phyloP scores from a whole-genome alignment of 139 green algal genomes.

The Micractinium conductrix region DNA sequence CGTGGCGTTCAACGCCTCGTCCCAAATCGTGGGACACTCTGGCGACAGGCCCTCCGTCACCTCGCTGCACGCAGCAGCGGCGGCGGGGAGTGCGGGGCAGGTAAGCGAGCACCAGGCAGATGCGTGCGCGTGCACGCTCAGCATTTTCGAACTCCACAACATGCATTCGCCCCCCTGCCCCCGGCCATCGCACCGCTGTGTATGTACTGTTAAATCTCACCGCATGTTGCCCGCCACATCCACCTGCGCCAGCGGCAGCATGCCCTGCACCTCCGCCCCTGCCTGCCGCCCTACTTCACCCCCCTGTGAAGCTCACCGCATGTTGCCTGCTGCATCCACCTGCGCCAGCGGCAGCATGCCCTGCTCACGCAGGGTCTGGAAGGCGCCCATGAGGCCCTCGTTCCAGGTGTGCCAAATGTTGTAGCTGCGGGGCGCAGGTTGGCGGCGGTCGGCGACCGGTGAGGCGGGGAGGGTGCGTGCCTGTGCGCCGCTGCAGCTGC shows the following conservation, averaged over 20 bases:
- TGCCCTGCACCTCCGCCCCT: background rate
- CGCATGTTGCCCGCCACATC: background rate
- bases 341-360: slow-evolving; percentile 48
- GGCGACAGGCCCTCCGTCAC: slow-evolving; percentile 34
- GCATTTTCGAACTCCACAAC: too few relatives aligned
- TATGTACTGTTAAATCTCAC: background rate
- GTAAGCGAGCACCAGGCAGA: too few relatives aligned
- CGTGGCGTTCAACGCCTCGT: slow-evolving; percentile 14
- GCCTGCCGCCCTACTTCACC: background rate
- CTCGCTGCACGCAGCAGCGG: slow-evolving; percentile 16
- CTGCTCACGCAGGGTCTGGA: slow-evolving; percentile 51
- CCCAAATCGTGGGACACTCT: slow-evolving; percentile 16
- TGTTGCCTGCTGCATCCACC: slow-evolving; percentile 37
- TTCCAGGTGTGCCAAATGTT: slow-evolving; percentile 55
- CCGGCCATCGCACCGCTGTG: too few relatives aligned
- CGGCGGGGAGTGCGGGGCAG: background rate
- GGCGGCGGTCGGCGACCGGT: too few relatives aligned
- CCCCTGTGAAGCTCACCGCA: slow-evolving; percentile 8
- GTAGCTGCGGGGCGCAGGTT: slow-evolving; percentile 19
- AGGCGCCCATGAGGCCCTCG: slow-evolving; percentile 47
- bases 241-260: background rate
- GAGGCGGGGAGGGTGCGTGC: too few relatives aligned
- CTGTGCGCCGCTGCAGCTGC: too few relatives aligned
- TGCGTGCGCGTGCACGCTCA: background rate
- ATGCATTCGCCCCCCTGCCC: too few relatives aligned